Conservation (phyloP, 306 rosid species). For the Ormosia semicastrata region DNA sequence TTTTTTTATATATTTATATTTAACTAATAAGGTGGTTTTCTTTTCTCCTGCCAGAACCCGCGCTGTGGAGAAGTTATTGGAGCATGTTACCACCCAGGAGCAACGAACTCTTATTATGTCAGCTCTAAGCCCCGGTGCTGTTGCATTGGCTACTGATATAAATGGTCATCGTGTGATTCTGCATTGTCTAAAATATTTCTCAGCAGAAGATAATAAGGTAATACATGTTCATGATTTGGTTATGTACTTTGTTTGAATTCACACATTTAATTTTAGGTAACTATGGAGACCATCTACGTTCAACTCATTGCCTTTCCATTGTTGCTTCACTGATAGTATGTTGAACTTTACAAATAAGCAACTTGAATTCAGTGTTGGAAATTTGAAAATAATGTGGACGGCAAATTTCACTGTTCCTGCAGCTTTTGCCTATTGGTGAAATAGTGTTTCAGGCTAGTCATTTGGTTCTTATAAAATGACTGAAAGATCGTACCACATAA, state of each 20-base stretch:
- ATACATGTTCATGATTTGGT: neutral
- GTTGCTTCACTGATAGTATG: neutral
- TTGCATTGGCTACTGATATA: constrained; percentile 38
- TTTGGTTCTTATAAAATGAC: neutral
- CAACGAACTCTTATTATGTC: constrained; percentile 37
- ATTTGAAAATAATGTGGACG: neutral
- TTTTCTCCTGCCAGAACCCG: constrained; percentile 40
- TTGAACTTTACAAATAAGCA: neutral
- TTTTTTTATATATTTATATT: neutral
- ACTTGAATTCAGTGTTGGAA: neutral
- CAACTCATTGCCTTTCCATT: neutral
- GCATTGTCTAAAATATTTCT: constrained; percentile 48
- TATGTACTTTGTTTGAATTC: neutral
- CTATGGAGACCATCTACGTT: neutral
- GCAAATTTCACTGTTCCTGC: neutral
- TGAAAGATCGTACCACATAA: neutral
- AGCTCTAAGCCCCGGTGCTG: constrained; percentile 41
- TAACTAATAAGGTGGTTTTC: neutral
- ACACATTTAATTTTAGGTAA: neutral
- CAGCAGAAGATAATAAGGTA: constrained; percentile 50
- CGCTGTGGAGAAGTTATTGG: constrained; percentile 49
- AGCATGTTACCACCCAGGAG: constrained; percentile 32
- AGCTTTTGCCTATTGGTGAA: neutral
- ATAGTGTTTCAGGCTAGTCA: neutral
- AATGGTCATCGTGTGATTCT: constrained; percentile 59